Base-by-base conservation (phyloP, 768 basidiomycete genomes). In the Suillus weaverae region DNA sequence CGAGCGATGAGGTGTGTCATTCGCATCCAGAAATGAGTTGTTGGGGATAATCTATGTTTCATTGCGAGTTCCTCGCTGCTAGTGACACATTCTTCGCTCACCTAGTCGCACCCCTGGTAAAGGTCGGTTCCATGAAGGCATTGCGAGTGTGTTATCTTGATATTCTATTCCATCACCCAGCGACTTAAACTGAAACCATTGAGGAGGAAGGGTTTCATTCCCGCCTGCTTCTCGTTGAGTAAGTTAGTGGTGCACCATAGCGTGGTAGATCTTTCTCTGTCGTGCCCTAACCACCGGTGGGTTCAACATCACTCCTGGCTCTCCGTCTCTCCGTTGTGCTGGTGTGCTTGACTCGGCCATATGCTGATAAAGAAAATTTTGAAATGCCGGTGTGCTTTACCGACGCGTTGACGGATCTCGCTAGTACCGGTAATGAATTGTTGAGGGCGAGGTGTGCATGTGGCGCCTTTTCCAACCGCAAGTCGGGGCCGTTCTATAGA, bases 71-170 rank as follows among this genome's bases (percentile, higher is more conserved):
- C 44, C 10, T 44, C 20, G 20, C 1, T 44, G n/a, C 10, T 44
- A 44, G 18, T 2, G 10, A 5, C 0, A 33, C 20, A 54, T 54
- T 11, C 2, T 54, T 54, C 10, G 18, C 18, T 54, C 18, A 33
- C 53, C 53, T n/a, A 54, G 20, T 33, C 53, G 53, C 18, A 54
- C 53, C 5, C 53, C 53, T n/a, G 53, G 53, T n/a, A 54, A 54
- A 32, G 53, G 53, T 33, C 53, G 53, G 18, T 11, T 33, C 32
- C 20, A 33, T 6, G 53, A 33, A 20, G 5, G 2, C 53, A 54
- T 20, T 4, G 2, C 10, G 32, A 20, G 2, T 5, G 51, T 33
- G 18, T 33, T 5, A 9, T 33, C 51, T 18, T 32, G 5, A 32
- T 53, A 53, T 53, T 0, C 7, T 10, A 20, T 18, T 11, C 16